Conservation (phyloP, 2,329 filamentous ascomycete species). For the Parafenestella ontariensis region DNA sequence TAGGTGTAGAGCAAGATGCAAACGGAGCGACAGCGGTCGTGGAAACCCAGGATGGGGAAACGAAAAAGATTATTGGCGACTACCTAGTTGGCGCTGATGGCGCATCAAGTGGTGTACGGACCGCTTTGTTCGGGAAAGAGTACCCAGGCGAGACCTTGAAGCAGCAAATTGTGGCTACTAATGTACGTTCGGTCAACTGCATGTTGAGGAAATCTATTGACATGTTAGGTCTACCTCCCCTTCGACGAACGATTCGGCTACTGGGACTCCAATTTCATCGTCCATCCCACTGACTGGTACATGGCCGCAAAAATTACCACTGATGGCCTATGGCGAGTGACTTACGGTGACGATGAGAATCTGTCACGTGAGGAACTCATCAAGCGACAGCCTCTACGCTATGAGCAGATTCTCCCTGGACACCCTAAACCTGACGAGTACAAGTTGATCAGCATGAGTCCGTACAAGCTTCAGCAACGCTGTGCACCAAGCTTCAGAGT, state of each 20-base stretch:
- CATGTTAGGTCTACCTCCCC: constrained; percentile 62
- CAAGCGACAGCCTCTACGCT: constrained; percentile 62
- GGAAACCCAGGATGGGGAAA: constrained; percentile 32
- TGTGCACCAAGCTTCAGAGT: constrained; percentile 65
- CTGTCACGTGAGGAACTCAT: constrained; percentile 62
- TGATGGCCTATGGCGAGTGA: constrained; percentile 68
- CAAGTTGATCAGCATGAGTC: constrained; percentile 63
- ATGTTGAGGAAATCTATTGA: neutral
- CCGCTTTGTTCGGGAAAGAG: constrained; percentile 41
- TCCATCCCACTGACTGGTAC: constrained; percentile 67
- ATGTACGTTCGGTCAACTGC: constrained; percentile 53
- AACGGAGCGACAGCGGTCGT: constrained; percentile 37
- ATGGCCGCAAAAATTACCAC: constrained; percentile 67
- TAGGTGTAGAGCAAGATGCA: constrained; percentile 40
- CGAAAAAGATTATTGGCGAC: constrained; percentile 36
- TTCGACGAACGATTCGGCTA: constrained; percentile 64
- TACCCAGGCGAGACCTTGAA: constrained; percentile 68
- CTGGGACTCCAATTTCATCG: constrained; percentile 66
- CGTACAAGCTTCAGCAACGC: constrained; percentile 68
- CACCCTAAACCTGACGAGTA: constrained; percentile 66
- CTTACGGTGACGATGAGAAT: constrained; percentile 65
- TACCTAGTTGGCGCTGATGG: constrained; percentile 47
- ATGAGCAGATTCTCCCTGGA: constrained; percentile 65
- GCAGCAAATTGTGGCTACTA: constrained; percentile 67
- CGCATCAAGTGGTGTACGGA: constrained; percentile 42